Evolutionary conservation across 768 basidiomycete genomes (phyloP).

Genomic region (Hygrophoropsis aurantiaca): DNA sequence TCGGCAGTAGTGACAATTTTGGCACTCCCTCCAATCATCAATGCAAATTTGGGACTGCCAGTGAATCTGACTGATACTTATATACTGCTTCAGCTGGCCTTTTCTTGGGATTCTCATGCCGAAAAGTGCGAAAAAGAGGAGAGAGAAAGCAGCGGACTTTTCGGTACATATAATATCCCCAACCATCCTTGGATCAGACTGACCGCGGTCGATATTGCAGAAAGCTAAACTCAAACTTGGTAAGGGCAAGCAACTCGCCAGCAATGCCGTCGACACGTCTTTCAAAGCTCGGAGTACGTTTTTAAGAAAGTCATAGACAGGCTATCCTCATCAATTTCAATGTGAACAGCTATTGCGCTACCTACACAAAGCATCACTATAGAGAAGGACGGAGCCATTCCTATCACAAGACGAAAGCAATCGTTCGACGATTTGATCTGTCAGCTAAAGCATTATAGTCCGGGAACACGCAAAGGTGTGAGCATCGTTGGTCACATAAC

Average conservation of each 20-base stretch:
- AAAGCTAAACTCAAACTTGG: slow-evolving; percentile 97
- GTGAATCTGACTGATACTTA: no score
- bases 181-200: slow-evolving; percentile 1
- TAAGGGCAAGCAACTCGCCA: slow-evolving; percentile 81
- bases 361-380: slow-evolving; percentile 78
- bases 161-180: slow-evolving; percentile 44
- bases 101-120: no score
- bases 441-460: slow-evolving; percentile 83
- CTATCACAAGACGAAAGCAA: slow-evolving; percentile 75
- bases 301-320: not conserved
- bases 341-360: slow-evolving; percentile 74
- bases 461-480: slow-evolving; percentile 71
- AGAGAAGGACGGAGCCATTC: slow-evolving; percentile 54
- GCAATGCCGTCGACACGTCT: slow-evolving; percentile 91
- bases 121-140: slow-evolving; percentile 83
- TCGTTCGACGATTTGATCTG: slow-evolving; percentile 74
- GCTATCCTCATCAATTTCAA: slow-evolving; percentile 11
- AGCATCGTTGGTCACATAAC: slow-evolving; percentile 1
- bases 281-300: slow-evolving; percentile 90
- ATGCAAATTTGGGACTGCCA: no score
- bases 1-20: no score
- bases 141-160: slow-evolving; percentile 87
- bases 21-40: no score
- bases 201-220: slow-evolving; percentile 37
- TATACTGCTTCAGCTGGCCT: no score